phyloP scores from a whole-genome alignment of 495 filamentous ascomycete genomes.

The Pyrenopolyporus hunteri region DNA sequence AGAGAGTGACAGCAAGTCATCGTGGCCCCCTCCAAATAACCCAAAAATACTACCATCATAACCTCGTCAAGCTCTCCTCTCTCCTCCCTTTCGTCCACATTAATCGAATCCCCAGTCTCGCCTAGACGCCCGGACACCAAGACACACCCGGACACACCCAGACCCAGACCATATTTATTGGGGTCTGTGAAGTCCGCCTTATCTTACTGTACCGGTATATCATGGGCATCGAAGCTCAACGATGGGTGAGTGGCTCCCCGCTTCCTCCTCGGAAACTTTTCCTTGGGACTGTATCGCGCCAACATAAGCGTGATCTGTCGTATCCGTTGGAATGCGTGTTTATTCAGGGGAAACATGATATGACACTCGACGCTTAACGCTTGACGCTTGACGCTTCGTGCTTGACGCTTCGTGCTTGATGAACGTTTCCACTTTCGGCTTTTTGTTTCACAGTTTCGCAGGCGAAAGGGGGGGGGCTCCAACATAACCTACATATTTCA shows the following conservation, averaged over 20 bases:
- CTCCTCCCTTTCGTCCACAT: not conserved
- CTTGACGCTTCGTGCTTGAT: slow-evolving; percentile 12
- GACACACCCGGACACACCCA: not conserved
- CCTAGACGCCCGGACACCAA: not conserved
- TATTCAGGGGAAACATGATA: too few relatives aligned
- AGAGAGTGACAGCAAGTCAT: slow-evolving; percentile 9
- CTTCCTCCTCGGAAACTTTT: not conserved
- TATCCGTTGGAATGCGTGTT: too few relatives aligned
- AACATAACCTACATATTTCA: slow-evolving; percentile 19
- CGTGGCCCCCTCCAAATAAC: slow-evolving; percentile 6
- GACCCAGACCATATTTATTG: slow-evolving; percentile 16
- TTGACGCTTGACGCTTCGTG: slow-evolving; percentile 14
- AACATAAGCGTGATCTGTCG: not conserved
- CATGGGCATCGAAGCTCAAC: slow-evolving; percentile 42
- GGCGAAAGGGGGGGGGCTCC: slow-evolving; percentile 19
- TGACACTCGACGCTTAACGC: slow-evolving; percentile 6
- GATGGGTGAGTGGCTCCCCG: slow-evolving; percentile 41
- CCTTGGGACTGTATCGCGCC: slow-evolving; percentile 3
- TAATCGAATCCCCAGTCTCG: not conserved
- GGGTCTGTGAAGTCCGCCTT: slow-evolving; percentile 22
- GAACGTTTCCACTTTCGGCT: slow-evolving; percentile 30
- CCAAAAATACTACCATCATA: not conserved
- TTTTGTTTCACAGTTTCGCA: slow-evolving; percentile 39
- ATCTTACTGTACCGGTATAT: slow-evolving; percentile 24
- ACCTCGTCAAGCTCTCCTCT: slow-evolving; percentile 1